Base-by-base conservation (phyloP, 1,284 basidiomycete genomes). In the Moniliophthora roreri region DNA sequence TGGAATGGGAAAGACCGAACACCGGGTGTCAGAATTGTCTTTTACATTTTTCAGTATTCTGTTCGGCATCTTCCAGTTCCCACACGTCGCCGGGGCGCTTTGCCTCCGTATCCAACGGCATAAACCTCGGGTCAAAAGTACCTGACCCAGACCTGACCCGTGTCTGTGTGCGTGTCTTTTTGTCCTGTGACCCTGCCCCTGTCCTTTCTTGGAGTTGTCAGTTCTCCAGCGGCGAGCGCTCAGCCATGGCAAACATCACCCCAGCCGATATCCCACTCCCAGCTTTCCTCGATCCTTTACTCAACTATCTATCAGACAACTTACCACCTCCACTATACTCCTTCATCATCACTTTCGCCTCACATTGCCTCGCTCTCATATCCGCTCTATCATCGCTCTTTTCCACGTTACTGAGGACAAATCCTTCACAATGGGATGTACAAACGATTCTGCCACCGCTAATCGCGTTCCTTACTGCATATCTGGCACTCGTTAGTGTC, bases 361-460 rank as follows among this genome's bases (percentile, higher is more conserved):
- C 83, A 0, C 75, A 87, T 62, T 58, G 70, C 2, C 66, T 88
- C 28, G 72, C 80, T 3, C 67, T 87, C 45, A 46, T 77, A 57
- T 71, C 75, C n/a, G 74, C 82, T 4, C 52, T 82, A 23, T 63
- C 77, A 60, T 69, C 72, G 9, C 71, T 89, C 41, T 57, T 78
- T 48, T 60, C 68, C 23, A 69, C 80, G 8, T 63, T 88, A 9
- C 53, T 80, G 4, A 70, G 77, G 26, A 77, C 77, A 54, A 72
- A 75, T 54, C 81, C 82, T 38, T 72, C 75, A 56, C 72, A 80
- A 58, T 88, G 85, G 85, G 78, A 87, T 59, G 73, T 77, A 8
- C 82, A 89, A 64, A 78, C 77, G 24, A 64, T 91, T 48, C 61
- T 92, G 21, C 87, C 90, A 5, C 87, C 89, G 0, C 68, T 91